Evolutionary conservation across 148 eudicot species (phyloP).

Genomic region (Silene conica): DNA sequence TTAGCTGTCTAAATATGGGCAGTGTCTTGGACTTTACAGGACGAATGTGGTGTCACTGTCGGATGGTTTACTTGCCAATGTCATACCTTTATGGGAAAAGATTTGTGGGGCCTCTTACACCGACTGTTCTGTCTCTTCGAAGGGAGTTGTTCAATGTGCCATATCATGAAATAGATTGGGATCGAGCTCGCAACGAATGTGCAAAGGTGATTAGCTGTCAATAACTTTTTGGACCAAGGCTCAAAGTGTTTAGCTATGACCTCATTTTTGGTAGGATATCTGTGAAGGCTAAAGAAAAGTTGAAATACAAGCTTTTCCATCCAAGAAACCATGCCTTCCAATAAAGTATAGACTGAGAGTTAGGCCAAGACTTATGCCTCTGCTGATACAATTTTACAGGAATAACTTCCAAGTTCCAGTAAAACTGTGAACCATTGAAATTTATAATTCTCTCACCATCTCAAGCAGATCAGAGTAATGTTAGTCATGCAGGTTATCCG

Average conservation of each 20-base stretch:
- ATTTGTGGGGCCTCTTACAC: conserved; percentile 93
- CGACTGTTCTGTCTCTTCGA: conserved; percentile 73
- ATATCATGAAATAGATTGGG: conserved; percentile 90
- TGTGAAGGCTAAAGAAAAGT: not conserved
- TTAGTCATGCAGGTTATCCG: not conserved
- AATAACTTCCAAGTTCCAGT: not conserved
- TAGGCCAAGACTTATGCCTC: not conserved
- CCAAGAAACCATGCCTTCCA: not conserved
- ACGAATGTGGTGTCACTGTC: conserved; percentile 99
- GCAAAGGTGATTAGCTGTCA: conserved; percentile 62
- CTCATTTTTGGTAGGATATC: not conserved
- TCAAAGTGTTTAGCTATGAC: not conserved
- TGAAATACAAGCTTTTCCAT: not conserved
- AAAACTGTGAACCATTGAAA: not conserved
- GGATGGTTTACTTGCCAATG: conserved; percentile 99
- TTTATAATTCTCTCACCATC: not conserved
- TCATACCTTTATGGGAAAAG: conserved; percentile 93
- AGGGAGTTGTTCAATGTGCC: conserved; percentile 73
- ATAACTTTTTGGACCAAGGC: not conserved
- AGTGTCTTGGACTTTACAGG: conserved; percentile 42
- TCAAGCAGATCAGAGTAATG: not conserved
- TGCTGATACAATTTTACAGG: not conserved
- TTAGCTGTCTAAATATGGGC: not conserved
- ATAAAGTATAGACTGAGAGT: conserved; percentile 2
- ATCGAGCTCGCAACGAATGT: conserved; percentile 82